These are phyloP conservation scores for Chloromonas sp. DNA, from an alignment of 163 green algal genomes.

Conservation along the genomic window DNA sequence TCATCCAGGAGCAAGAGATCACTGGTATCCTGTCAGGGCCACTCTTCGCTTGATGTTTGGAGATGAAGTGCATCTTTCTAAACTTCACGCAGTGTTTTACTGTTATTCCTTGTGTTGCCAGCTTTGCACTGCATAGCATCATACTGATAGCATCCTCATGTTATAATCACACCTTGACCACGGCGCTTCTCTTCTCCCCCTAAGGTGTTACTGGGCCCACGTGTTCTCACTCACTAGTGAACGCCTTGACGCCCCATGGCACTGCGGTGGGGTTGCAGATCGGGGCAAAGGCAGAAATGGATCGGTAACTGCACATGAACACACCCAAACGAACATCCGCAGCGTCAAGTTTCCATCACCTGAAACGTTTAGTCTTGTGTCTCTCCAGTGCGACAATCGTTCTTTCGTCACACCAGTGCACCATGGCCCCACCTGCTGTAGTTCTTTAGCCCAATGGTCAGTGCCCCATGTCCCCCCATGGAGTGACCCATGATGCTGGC, in stretches of 20 bases:
- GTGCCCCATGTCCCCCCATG: conserved; percentile 89
- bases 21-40: too few species aligned
- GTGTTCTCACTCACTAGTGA: conserved; percentile 41
- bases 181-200: too few species aligned
- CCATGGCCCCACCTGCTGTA: neutral
- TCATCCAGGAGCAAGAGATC: too few species aligned
- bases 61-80: neutral
- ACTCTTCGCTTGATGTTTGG: neutral
- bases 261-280: conserved; percentile 82
- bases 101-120: neutral
- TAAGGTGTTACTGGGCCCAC: neutral
- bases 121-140: neutral
- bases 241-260: conserved; percentile 86
- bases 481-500: conserved; percentile 84
- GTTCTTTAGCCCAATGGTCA: conserved; percentile 87
- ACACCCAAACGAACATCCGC: neutral
- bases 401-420: too few species aligned
- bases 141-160: neutral
- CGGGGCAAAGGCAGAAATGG: conserved; percentile 86
- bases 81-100: neutral
- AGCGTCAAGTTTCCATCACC: neutral
- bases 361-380: too few species aligned
- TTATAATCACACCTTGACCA: neutral
- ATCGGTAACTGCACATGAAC: conserved; percentile 47
- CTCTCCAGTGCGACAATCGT: too few species aligned